Conservation (phyloP, 257 asterid genomes). For the Solanum peruvianum region DNA sequence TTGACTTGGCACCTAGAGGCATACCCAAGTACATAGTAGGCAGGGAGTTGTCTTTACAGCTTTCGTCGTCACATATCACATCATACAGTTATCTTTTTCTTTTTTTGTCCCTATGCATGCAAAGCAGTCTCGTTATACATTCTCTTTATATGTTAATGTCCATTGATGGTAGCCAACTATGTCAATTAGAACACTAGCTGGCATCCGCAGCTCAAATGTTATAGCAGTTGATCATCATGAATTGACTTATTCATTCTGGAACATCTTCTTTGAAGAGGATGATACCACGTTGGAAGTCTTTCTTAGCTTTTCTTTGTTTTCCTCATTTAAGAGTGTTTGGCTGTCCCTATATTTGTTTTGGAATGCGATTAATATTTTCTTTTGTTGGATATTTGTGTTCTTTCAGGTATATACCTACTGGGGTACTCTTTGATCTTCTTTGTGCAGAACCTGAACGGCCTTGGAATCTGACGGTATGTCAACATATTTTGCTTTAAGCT, state of each 20-base stretch:
- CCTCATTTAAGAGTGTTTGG: not conserved
- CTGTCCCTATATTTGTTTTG: not conserved
- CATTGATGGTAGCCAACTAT: not conserved
- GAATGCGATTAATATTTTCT: not conserved
- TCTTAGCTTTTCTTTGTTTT: not conserved
- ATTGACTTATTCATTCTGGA: not conserved
- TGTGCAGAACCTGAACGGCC: conserved; percentile 97
- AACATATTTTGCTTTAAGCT: not conserved
- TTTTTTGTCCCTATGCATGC: not conserved
- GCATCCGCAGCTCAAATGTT: not conserved
- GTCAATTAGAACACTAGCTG: not conserved
- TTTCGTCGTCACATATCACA: not conserved
- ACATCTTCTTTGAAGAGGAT: not conserved
- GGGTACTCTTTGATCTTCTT: conserved; percentile 90
- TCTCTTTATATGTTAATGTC: not conserved
- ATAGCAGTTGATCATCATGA: not conserved
- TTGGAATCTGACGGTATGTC: conserved; percentile 78
- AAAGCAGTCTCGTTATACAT: not conserved
- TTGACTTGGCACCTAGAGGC: not conserved
- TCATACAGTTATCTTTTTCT: not conserved
- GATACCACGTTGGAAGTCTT: not conserved
- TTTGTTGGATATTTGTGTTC: conserved; percentile 8
- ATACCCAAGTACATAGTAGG: not conserved
- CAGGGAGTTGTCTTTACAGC: not conserved
- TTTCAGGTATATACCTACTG: conserved; percentile 86